Conservation (phyloP, 257 asterid species). For the Vinca minor region DNA sequence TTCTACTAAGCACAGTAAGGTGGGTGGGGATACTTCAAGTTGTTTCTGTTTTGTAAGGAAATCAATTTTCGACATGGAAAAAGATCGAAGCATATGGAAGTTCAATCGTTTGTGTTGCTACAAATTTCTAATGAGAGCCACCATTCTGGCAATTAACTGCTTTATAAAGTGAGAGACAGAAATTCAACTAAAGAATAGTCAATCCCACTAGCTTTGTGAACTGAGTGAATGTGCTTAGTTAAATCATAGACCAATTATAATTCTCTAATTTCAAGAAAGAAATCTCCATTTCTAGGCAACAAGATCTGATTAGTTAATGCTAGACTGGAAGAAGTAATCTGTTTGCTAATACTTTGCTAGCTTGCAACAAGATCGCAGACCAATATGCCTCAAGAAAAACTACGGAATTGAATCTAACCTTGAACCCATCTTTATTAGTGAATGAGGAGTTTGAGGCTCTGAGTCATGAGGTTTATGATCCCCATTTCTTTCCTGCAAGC, state of each 20-base stretch:
- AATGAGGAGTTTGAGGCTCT: slow-evolving; percentile 74
- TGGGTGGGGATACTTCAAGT: too few species aligned
- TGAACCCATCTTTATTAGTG: slow-evolving; percentile 55
- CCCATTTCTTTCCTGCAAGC: slow-evolving; percentile 68
- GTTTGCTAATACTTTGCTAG: neutral
- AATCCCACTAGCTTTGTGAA: neutral
- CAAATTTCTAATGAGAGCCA: neutral
- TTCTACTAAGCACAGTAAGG: too few species aligned
- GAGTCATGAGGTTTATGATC: slow-evolving; percentile 57
- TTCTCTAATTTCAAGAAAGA: neutral
- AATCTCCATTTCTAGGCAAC: neutral
- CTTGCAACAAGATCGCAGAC: neutral
- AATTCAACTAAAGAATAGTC: neutral
- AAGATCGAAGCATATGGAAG: neutral
- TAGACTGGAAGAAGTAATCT: neutral
- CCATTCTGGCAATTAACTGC: neutral
- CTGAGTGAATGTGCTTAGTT: slow-evolving; percentile 1
- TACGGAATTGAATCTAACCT: slow-evolving; percentile 39
- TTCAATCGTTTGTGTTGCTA: neutral
- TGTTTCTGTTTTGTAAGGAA: too few species aligned
- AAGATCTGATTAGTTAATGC: too few species aligned
- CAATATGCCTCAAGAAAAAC: neutral
- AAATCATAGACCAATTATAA: neutral
- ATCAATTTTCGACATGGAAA: neutral
- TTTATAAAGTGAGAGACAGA: neutral